Evolutionary conservation across 2,329 filamentous ascomycete species (phyloP).

Genomic region (Aspergillus clavatus): DNA sequence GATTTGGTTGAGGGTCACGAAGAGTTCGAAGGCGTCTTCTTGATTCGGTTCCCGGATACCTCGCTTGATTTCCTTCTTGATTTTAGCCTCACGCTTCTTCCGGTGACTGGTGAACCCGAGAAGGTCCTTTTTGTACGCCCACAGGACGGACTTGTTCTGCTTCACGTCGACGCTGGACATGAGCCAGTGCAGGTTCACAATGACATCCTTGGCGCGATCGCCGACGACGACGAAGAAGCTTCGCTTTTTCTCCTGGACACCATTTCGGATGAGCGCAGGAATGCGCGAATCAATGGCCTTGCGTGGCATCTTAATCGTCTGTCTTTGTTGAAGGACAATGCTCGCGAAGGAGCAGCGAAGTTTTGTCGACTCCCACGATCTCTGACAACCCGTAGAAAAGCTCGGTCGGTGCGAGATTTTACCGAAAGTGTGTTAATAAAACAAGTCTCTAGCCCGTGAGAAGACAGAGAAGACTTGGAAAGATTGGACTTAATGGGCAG

Average conservation of each 20-base stretch:
- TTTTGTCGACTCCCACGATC: neutral
- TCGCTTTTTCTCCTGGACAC: conserved; percentile 88
- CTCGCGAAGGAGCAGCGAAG: neutral
- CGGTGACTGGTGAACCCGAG: conserved; percentile 92
- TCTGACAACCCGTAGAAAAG: no score
- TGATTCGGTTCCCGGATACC: conserved; percentile 87
- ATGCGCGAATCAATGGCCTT: conserved; percentile 78
- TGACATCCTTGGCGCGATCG: conserved; percentile 90
- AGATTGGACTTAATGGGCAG: no score
- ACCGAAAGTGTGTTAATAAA: no score
- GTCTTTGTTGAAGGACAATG: conserved; percentile 1
- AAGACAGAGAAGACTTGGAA: neutral
- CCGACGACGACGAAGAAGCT: conserved; percentile 97
- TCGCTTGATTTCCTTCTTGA: conserved; percentile 96
- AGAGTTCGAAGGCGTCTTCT: conserved; percentile 95
- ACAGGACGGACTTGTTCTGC: conserved; percentile 92
- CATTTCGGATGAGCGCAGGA: conserved; percentile 85
- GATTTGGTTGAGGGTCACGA: conserved; percentile 93
- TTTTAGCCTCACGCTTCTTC: conserved; percentile 96
- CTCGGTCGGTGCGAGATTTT: no score
- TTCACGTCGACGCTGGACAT: conserved; percentile 86
- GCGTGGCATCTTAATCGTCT: conserved; percentile 34
- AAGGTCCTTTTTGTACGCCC: conserved; percentile 98
- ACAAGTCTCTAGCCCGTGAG: no score
- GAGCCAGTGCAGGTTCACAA: conserved; percentile 91